Evolutionary conservation across 805 yeast species (phyloP), one percentile per base, ranked within the genome.

Genomic region (Brettanomyces naardenensis): DNA sequence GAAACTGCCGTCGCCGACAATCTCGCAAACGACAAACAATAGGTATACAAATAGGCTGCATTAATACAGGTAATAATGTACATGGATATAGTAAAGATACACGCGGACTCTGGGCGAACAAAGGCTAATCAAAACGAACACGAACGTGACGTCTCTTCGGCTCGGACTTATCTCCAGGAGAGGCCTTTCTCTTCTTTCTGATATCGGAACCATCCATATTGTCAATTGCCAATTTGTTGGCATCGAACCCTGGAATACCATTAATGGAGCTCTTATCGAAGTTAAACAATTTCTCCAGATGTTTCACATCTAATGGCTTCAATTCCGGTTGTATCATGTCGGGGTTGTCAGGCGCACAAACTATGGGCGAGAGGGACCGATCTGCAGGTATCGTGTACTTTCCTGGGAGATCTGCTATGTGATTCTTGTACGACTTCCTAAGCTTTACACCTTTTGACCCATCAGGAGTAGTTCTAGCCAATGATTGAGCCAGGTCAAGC

Each of bases 391-490:
- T 76, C 27, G 66, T 67, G 47, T 78, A 85, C 52, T 79, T 80
- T 2, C 89, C 97, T 0, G 95, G 84, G 21, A 92, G 64, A 48
- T 89, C 97, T 28, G 73, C 68, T 11, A 92, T 82, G 56, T 90
- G 97, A 46, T 89, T 88, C 58, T 92, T 92, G 62, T 92, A 92
- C 0, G 97, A 87, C 61, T 92, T 92, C 50, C 98, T 72, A 39
- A 92, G 71, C 61, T 92, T 92, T 28, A 88, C 88, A 38, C 95
- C 96, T 48, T 85, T 88, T 1, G 92, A 73, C 0, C 96, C 95
- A 51, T 82, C 94, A 2, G 87, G 80, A 51, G 85, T 88, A 9
- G 80, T 71, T 52, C 98, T 72, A 1, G 96, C 95, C 31, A 92
- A 80, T 3, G 95, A 79, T 38, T 73, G 68, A 1, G 95, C 84